phyloP scores from a whole-genome alignment of 2,329 filamentous ascomycete genomes.

The Lasiodiplodia citricola region DNA sequence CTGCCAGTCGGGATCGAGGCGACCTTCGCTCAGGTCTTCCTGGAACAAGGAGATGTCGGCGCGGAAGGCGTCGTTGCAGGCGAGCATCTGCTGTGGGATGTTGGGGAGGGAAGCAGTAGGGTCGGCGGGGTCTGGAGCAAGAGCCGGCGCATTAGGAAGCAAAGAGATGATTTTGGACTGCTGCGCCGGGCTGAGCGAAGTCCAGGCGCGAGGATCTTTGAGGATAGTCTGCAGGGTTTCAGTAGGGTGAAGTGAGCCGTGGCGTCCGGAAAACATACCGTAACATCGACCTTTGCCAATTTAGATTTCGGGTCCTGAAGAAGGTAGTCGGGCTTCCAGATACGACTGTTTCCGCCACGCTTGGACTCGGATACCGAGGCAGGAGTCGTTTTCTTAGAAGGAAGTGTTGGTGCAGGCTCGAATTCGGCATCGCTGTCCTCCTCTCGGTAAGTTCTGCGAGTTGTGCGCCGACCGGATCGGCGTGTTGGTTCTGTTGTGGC shows the following conservation, averaged over 20 bases:
- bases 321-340: constrained; percentile 38
- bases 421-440: constrained; percentile 26
- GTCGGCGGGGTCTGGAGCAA: background rate
- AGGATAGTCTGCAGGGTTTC: constrained; percentile 15
- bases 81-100: constrained; percentile 31
- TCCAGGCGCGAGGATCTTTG: constrained; percentile 26
- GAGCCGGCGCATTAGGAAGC: background rate
- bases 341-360: background rate
- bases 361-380: background rate
- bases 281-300: constrained; percentile 40
- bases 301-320: constrained; percentile 40
- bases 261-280: constrained; percentile 29
- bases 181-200: constrained; percentile 16
- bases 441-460: constrained; percentile 8
- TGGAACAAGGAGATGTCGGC: constrained; percentile 62
- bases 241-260: background rate
- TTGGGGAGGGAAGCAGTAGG: background rate
- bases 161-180: constrained; percentile 14
- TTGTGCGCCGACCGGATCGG: constrained; percentile 3
- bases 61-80: constrained; percentile 54
- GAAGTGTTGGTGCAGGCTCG: constrained; percentile 27
- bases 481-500: constrained; percentile 27
- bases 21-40: constrained; percentile 60
- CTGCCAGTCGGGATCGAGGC: constrained; percentile 63
- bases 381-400: constrained; percentile 3